These are phyloP conservation scores for Neofusicoccum parvum DNA, from an alignment of 2,329 filamentous ascomycete genomes.

Conservation along the genomic window DNA sequence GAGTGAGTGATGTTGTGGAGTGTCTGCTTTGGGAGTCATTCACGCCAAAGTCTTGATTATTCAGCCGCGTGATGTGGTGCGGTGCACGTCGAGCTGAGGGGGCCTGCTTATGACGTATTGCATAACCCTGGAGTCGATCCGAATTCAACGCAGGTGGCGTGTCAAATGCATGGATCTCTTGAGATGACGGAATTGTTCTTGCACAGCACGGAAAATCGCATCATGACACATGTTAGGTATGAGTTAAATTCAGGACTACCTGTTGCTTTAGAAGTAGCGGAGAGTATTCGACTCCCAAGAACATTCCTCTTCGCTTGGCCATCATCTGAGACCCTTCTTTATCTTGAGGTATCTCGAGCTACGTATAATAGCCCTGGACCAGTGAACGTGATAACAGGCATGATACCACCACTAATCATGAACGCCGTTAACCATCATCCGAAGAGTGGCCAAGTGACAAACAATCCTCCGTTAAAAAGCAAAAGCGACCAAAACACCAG, in stretches of 20 bases:
- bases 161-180: neutral
- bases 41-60: too few species aligned
- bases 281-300: neutral
- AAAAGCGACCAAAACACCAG: neutral
- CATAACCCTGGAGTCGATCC: neutral
- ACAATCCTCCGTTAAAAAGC: neutral
- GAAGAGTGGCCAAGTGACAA: neutral
- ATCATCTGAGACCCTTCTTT: neutral
- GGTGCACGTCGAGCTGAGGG: neutral
- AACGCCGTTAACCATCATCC: slow-evolving; percentile 4
- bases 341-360: slow-evolving; percentile 11
- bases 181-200: neutral
- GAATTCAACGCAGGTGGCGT: neutral
- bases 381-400: neutral
- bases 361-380: neutral
- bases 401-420: slow-evolving; percentile 4
- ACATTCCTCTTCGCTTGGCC: neutral
- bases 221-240: neutral
- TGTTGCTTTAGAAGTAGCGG: slow-evolving; percentile 11
- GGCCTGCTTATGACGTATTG: neutral
- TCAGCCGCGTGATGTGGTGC: too few species aligned
- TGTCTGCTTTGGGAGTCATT: neutral
- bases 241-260: slow-evolving; percentile 1
- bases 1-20: neutral
- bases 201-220: neutral